Base-by-base conservation (phyloP, 2,329 filamentous ascomycete species). In the Sclerotinia borealis region DNA sequence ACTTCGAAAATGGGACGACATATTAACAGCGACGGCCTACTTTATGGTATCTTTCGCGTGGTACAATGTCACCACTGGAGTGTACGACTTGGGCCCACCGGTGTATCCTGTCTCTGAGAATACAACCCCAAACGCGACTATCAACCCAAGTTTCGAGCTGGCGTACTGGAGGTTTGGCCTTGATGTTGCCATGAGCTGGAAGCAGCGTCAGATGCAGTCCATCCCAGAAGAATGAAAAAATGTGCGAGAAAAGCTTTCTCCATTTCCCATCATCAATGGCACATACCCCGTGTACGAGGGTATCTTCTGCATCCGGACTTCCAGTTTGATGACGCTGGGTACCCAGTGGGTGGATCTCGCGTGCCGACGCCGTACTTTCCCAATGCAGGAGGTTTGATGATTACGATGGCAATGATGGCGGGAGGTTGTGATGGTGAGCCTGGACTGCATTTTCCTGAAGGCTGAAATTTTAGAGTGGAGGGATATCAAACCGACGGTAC, bases 151-250 rank as follows among this genome's bases (percentile, higher is more conserved):
- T 0, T 87, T 86, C 63, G 84, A 87, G 73, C 74, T 83, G 7
- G 67, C 83, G 8, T 87, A 87, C 72, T 86, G 83, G 83, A 77
- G 81, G 19, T 86, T 86, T 64, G 84, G 84, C 1, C 76, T 86
- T 19, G 78, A 81, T 29, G 72, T 85, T 1, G 84, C 84, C 4
- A 75, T 77, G 2, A 68, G 73, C 11, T 87, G 84, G 84, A 82
- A 81, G 69, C 64, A 73, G 52, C 76, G 83, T 4, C 79, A 81
- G 54, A 74, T 74, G 2, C 73, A 78, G n/a, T 50, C 75, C 0
- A 72, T 79, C 0, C 83, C 83, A 0, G 51, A 68, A 0, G 68
- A 71, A 2, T 87, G 83, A 83, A 72, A 71, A 0, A 71, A 71
- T 1, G 81, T 86, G 3, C 75, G 77, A 29, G 76, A 82, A 13